These are phyloP conservation scores for Aspergillus proliferans DNA, from an alignment of 2,329 filamentous ascomycete species.

Conservation along the genomic window DNA sequence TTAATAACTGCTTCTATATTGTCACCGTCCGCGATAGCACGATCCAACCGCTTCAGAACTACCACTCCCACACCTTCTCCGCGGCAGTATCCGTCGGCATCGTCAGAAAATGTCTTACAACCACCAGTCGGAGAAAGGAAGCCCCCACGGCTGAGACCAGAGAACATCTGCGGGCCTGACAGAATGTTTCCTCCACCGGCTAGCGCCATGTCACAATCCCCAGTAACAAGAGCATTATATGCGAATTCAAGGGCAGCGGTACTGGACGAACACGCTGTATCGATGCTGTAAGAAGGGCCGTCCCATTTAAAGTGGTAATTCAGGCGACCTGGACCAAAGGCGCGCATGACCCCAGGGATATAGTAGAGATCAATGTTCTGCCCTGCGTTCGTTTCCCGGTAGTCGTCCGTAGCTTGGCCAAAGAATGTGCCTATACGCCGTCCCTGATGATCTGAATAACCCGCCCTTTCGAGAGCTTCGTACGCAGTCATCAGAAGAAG, in stretches of 20 bases:
- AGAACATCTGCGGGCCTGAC: slow-evolving; percentile 72
- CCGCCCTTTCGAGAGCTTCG: slow-evolving; percentile 72
- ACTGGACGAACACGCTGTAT: slow-evolving; percentile 62
- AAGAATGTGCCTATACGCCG: slow-evolving; percentile 65
- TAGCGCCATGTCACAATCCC: slow-evolving; percentile 73
- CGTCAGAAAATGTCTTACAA: slow-evolving; percentile 46
- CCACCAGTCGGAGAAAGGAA: slow-evolving; percentile 33
- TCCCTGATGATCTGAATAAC: slow-evolving; percentile 64
- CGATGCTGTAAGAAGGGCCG: slow-evolving; percentile 63
- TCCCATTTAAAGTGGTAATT: slow-evolving; percentile 72
- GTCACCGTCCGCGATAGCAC: slow-evolving; percentile 47
- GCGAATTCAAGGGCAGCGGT: slow-evolving; percentile 63
- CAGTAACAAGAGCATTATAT: slow-evolving; percentile 64
- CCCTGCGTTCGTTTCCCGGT: slow-evolving; percentile 59
- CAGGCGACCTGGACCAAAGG: slow-evolving; percentile 58
- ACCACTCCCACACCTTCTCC: slow-evolving; percentile 46
- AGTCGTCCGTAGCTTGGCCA: slow-evolving; percentile 62
- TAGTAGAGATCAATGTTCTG: slow-evolving; percentile 65
- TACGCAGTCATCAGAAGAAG: slow-evolving; percentile 71
- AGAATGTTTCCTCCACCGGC: slow-evolving; percentile 67
- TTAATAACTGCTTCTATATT: slow-evolving; percentile 39
- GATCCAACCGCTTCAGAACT: slow-evolving; percentile 46
- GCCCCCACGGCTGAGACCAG: slow-evolving; percentile 56
- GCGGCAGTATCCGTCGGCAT: slow-evolving; percentile 51
- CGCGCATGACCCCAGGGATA: slow-evolving; percentile 55